Conservation (phyloP, 202 grass and related monocot genomes). For the Eragrostis tef region DNA sequence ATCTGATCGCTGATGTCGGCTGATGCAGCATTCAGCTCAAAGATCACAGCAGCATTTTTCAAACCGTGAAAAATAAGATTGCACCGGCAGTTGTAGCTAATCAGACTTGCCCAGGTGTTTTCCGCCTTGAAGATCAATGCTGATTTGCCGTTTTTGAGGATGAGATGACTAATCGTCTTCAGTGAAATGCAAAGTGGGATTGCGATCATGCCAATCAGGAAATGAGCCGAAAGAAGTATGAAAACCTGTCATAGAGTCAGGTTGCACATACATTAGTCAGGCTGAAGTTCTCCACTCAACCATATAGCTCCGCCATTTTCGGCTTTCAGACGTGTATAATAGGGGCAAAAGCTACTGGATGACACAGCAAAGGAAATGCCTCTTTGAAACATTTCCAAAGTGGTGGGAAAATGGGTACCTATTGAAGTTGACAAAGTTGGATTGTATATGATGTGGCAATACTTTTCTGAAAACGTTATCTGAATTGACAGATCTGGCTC, state of each 20-base stretch:
- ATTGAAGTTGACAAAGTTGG: background rate
- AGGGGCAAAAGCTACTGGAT: background rate
- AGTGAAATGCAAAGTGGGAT: constrained; percentile 20
- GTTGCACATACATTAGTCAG: background rate
- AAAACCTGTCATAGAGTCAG: constrained; percentile 1
- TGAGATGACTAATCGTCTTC: background rate
- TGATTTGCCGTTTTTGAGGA: background rate
- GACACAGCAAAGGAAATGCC: background rate
- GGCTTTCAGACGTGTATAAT: background rate
- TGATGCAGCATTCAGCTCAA: background rate
- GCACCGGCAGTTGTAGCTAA: background rate
- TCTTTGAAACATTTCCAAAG: background rate
- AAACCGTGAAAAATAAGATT: too few species aligned
- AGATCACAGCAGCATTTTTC: too few species aligned
- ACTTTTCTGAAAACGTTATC: background rate
- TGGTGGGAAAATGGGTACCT: background rate
- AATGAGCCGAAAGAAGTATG: constrained; percentile 4
- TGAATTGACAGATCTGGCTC: background rate
- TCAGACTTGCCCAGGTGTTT: background rate
- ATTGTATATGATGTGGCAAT: background rate
- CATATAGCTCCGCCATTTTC: background rate
- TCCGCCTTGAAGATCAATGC: background rate
- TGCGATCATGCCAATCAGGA: constrained; percentile 15
- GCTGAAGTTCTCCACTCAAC: background rate
- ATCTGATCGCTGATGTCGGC: background rate